Conservation (phyloP, 2,329 filamentous ascomycete species). For the Monilinia polystroma region DNA sequence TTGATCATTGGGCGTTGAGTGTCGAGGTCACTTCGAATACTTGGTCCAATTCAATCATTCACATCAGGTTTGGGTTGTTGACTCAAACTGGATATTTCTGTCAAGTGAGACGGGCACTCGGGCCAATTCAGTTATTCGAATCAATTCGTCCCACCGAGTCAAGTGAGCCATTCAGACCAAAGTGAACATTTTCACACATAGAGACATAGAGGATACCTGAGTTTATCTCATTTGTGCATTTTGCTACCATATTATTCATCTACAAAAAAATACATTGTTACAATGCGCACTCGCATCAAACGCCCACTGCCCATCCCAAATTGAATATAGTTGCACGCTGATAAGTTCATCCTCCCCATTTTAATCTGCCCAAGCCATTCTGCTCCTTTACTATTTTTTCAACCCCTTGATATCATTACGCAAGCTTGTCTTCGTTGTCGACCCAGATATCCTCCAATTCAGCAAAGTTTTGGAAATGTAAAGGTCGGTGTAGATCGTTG, state of each 20-base stretch:
- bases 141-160: neutral
- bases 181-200: neutral
- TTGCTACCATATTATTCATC: conserved; percentile 18
- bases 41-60: too few relatives aligned
- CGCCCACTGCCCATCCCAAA: conserved; percentile 9
- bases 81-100: neutral
- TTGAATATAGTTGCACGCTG: conserved; percentile 14
- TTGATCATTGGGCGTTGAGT: too few relatives aligned
- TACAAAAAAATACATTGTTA: conserved; percentile 15
- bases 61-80: neutral
- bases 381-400: neutral
- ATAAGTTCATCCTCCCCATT: conserved; percentile 10
- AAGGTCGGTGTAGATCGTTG: conserved; percentile 82
- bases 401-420: conserved; percentile 40
- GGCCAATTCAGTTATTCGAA: neutral
- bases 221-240: conserved; percentile 8
- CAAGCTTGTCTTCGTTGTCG: conserved; percentile 89
- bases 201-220: neutral
- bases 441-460: conserved; percentile 97
- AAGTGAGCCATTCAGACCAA: neutral
- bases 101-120: neutral
- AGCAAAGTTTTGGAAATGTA: conserved; percentile 97
- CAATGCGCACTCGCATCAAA: conserved; percentile 16
- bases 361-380: neutral
- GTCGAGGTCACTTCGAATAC: neutral